Evolutionary conservation across 306 rosid species (phyloP).

Genomic region (Cucurbita maxima): DNA sequence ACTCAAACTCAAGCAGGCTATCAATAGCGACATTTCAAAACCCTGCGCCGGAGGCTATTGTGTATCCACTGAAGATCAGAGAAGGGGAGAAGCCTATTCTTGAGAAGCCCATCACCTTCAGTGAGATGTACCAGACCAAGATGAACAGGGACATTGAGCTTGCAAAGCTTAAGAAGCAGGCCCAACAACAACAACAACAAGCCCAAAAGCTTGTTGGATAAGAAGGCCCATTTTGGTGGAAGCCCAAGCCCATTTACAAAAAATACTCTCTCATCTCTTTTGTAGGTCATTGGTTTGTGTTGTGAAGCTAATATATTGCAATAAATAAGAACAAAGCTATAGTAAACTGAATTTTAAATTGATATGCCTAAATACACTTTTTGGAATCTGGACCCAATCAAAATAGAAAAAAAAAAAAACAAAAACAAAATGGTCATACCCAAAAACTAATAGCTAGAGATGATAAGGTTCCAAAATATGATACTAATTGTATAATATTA

Average conservation of each 20-base stretch:
- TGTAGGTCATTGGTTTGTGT: background rate
- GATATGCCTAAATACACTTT: too few species aligned
- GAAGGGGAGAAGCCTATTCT: slow-evolving; percentile 41
- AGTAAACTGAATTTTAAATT: too few species aligned
- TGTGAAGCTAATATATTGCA: too few species aligned
- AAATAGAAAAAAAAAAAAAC: too few species aligned
- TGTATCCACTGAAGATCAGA: slow-evolving; percentile 38
- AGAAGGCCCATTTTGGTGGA: background rate
- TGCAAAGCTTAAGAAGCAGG: slow-evolving; percentile 35
- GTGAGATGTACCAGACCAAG: slow-evolving; percentile 51
- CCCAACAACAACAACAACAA: slow-evolving; percentile 30
- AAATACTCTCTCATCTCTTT: background rate
- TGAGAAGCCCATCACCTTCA: slow-evolving; percentile 40
- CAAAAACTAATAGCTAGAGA: too few species aligned
- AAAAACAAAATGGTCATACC: too few species aligned
- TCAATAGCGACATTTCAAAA: slow-evolving; percentile 84
- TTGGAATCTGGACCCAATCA: too few species aligned
- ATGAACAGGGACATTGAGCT: slow-evolving; percentile 44
- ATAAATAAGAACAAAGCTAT: too few species aligned
- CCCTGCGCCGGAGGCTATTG: slow-evolving; percentile 44
- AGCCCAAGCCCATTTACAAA: slow-evolving; percentile 14
- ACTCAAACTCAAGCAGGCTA: slow-evolving; percentile 52
- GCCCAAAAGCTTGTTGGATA: background rate
- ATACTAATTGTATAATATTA: too few species aligned
- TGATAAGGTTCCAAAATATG: too few species aligned